phyloP scores from a whole-genome alignment of 108 stramenopile genomes.

The Cyclostephanos tholiformis region DNA sequence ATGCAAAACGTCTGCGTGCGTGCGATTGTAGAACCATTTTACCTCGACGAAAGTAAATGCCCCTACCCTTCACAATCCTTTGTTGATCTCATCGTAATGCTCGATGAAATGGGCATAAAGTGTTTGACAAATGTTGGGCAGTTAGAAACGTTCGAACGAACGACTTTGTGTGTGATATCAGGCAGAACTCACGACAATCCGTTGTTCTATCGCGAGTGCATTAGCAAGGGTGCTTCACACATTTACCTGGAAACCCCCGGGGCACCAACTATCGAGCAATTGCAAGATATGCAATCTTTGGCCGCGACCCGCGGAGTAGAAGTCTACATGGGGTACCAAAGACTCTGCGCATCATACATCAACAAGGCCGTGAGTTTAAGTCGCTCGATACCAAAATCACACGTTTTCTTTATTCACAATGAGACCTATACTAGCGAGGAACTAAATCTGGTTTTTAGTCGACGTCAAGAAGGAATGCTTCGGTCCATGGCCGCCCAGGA shows the following conservation, averaged over 20 bases:
- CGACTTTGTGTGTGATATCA: conserved; percentile 53
- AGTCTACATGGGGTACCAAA: conserved; percentile 88
- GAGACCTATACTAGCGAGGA: conserved; percentile 62
- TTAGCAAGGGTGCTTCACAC: conserved; percentile 53
- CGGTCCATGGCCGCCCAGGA: conserved; percentile 89
- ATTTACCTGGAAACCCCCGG: conserved; percentile 88
- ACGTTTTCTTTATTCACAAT: conserved; percentile 84
- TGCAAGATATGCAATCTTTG: conserved; percentile 60
- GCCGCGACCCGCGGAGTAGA: conserved; percentile 44
- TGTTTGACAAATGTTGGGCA: conserved; percentile 40
- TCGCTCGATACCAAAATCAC: conserved; percentile 27
- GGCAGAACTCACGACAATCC: conserved; percentile 80
- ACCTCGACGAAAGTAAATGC: conserved; percentile 40
- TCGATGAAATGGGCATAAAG: conserved; percentile 40
- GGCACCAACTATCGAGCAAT: conserved; percentile 66
- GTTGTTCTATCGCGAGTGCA: conserved; percentile 53
- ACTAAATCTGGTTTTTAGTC: conserved; percentile 62
- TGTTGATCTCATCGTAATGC: conserved; percentile 42
- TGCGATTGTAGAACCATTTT: conserved; percentile 77
- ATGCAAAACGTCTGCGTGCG: conserved; percentile 41
- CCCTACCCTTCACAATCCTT: conserved; percentile 42
- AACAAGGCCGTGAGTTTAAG: conserved; percentile 50
- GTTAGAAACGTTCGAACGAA: conserved; percentile 39
- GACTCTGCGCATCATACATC: conserved; percentile 73
- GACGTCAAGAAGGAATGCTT: conserved; percentile 85